Evolutionary conservation across 2,329 filamentous ascomycete genomes (phyloP), one percentile per base, ranked within the genome.

Genomic region (Albophoma yamanashiensis): DNA sequence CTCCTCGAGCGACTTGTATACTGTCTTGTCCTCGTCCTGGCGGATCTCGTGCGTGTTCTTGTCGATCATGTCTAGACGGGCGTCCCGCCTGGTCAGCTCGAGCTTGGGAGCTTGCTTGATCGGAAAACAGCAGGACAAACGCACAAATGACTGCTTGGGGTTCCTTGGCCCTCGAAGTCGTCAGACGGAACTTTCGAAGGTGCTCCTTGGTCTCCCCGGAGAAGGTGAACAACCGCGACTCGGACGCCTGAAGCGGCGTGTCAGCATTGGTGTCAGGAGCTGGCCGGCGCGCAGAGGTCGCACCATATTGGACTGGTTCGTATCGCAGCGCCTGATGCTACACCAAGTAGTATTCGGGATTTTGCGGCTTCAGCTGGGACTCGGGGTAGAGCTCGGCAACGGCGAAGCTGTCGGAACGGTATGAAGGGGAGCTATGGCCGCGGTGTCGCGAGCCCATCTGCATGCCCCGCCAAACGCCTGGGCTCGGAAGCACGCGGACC

Each of bases 131-230:
- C 27, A 36, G 20, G 42, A 27, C 20, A 72, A 70, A 77, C 72
- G 67, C 73, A 97, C 94, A 97, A 67, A 99, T 96, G 63, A 95
- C 86, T 62, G 92, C 94, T 78, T 97, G 91, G 0, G 92, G 89
- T 55, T 88, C 86, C 71, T 88, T 93, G 58, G 91, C 87, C 65
- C 94, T 82, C 40, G 92, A 97, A 2, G 94, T 97, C 34, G 88
- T 86, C 36, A 99, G 82, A 57, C 94, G 89, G 78, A 99, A 99
- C 76, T 97, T 97, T 74, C 91, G 89, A 65, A 99, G 84, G 70
- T 92, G 88, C 65, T 92, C 87, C 76, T 89, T 94, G 55, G 91
- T 96, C 76, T 94, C 91, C 64, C 86, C 84, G 39, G 92, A 95
- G 83, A 97, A 96, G 62, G 89, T 91, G 78, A 96, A 97, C 64